A percentile compares a stretch with the other conserved stretches of the same genome.
Conservation (phyloP, 306 rosid species). For the Fragaria ananassa region DNA sequence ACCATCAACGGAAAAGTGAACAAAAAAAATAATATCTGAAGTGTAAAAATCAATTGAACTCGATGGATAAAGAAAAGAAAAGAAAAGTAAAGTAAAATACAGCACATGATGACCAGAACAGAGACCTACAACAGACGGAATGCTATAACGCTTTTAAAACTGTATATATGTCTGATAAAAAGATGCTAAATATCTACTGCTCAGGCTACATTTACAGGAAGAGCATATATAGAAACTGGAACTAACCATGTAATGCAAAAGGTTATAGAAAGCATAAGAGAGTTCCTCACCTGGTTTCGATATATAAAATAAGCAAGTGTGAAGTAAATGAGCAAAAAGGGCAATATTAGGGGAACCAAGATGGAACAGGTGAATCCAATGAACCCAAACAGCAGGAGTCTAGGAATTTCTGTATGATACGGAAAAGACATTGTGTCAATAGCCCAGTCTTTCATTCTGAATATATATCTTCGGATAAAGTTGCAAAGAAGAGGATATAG, state of each 20-base stretch:
- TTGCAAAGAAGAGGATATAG: conserved; percentile 60
- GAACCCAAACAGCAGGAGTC: conserved; percentile 79
- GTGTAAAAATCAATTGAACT: background rate
- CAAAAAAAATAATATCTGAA: background rate
- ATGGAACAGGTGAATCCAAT: conserved; percentile 80
- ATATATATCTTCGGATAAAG: conserved; percentile 40
- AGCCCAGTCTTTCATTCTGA: conserved; percentile 42
- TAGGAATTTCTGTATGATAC: conserved; percentile 87
- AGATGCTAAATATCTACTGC: background rate
- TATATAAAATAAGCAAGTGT: conserved; percentile 80
- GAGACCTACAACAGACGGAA: background rate
- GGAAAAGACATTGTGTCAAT: conserved; percentile 55
- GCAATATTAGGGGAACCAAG: conserved; percentile 83
- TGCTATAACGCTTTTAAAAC: background rate
- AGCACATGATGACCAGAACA: conserved; percentile 2
- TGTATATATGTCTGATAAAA: background rate
- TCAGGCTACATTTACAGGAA: background rate
- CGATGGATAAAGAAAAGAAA: conserved; percentile 1
- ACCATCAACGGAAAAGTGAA: background rate
- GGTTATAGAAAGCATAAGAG: background rate
- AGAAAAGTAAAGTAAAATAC: background rate
- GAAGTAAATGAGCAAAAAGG: conserved; percentile 77
- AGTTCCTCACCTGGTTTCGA: conserved; percentile 72
- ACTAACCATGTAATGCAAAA: background rate
- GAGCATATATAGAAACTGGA: background rate